These are phyloP conservation scores for Tylopilus balloui DNA, from an alignment of 768 basidiomycete genomes.

Conservation along the genomic window DNA sequence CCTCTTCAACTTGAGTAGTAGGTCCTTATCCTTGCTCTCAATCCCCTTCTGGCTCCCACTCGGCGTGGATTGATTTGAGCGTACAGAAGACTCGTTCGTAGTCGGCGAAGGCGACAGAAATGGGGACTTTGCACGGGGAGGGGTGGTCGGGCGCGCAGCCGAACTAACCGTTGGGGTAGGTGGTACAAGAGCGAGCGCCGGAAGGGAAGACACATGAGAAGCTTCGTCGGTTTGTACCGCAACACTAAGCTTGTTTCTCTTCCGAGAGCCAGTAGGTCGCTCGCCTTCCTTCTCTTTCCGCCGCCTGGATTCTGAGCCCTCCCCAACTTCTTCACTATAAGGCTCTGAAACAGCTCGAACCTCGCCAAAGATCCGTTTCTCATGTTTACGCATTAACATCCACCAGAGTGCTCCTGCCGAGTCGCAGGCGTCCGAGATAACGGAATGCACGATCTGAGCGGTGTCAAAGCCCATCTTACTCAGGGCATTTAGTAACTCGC, in stretches of 20 bases:
- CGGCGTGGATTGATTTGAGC: constrained; percentile 69
- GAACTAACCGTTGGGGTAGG: constrained; percentile 62
- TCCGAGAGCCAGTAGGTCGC: constrained; percentile 18
- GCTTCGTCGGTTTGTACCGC: constrained; percentile 47
- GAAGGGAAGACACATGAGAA: constrained; percentile 35
- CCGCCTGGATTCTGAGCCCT: constrained; percentile 24
- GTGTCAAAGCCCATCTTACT: constrained; percentile 83
- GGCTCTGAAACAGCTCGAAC: constrained; percentile 20
- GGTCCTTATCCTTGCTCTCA: constrained; percentile 46
- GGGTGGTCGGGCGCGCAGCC: constrained; percentile 41
- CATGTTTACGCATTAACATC: constrained; percentile 85
- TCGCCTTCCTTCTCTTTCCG: constrained; percentile 31
- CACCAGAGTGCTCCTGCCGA: constrained; percentile 91
- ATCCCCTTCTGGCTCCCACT: constrained; percentile 51
- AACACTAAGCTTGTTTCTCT: constrained; percentile 21
- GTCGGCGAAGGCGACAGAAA: constrained; percentile 55
- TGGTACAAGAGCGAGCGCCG: constrained; percentile 70
- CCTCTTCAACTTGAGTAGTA: constrained; percentile 45
- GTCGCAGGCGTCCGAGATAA: constrained; percentile 89
- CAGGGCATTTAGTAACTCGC: constrained; percentile 71
- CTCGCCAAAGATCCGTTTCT: constrained; percentile 48
- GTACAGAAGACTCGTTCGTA: constrained; percentile 44
- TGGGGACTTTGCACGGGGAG: constrained; percentile 49
- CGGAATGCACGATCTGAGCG: constrained; percentile 92
- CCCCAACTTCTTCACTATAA: constrained; percentile 14